A percentile compares a stretch with the other conserved stretches of the same genome.
Conservation (phyloP, 495 filamentous ascomycete species). For the Copromyces sp. region DNA sequence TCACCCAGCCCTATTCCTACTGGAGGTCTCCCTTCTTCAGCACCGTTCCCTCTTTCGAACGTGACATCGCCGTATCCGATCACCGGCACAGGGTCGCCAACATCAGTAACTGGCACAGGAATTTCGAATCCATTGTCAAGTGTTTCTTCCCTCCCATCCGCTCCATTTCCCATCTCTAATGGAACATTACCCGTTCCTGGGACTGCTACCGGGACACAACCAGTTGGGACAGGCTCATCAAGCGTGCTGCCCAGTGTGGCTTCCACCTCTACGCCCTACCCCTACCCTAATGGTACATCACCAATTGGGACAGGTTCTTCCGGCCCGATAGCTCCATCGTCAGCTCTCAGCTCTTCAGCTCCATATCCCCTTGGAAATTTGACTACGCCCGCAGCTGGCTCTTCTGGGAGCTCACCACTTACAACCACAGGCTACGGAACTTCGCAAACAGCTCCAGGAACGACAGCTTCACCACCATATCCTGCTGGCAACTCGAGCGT, state of each 20-base stretch:
- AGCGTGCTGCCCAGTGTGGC: neutral
- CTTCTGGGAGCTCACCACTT: neutral
- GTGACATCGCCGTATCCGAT: conserved; percentile 6
- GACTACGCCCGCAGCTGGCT: neutral
- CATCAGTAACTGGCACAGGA: neutral
- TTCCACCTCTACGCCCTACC: neutral
- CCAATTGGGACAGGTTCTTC: neutral
- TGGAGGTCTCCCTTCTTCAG: conserved; percentile 6
- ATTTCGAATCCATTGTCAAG: neutral
- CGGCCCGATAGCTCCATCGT: neutral
- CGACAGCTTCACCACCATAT: neutral
- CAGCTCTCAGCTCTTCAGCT: neutral
- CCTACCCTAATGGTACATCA: neutral
- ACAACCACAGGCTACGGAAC: neutral
- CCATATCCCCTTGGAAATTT: conserved; percentile 6
- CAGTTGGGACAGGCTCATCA: neutral
- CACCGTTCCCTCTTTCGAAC: conserved; percentile 23
- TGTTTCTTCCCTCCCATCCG: neutral
- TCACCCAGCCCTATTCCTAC: conserved; percentile 1
- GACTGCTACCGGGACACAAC: neutral
- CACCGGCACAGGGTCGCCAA: neutral
- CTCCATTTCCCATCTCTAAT: conserved; percentile 1
- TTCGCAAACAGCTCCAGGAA: neutral
- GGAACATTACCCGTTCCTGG: neutral
- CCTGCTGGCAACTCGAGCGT: neutral